Base-by-base conservation (phyloP, 176 grass and related monocot species). In the Tillandsia leiboldiana region DNA sequence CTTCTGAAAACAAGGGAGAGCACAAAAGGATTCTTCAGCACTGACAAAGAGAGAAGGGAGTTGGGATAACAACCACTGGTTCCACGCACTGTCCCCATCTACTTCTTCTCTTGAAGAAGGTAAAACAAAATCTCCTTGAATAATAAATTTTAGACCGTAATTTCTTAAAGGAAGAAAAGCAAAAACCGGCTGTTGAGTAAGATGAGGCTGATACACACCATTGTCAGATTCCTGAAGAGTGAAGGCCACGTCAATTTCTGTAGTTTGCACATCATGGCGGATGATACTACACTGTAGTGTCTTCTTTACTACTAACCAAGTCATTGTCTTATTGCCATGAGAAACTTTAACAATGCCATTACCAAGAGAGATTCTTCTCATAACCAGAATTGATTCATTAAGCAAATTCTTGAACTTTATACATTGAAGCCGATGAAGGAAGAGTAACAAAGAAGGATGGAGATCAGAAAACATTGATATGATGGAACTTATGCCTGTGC, bases 21-120 rank as follows among this genome's bases (percentile, higher is more conserved):
- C 77, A 81, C 83, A 92, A 81, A 97, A 92, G 28, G 86, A 85
- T 85, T 82, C 81, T 75, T 81, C 74, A 18, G 89, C 79, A 68
- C 74, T 76, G 24, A 97, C 66, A 75, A 97, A 92, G 61, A 97
- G 76, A 79, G 83, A 72, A 52, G 93, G 93, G 48, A 87, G 90
- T 80, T 97, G 89, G 12, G 93, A 92, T 53, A 97, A 48, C 65
- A 97, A 84, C 93, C 93, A 97, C 64, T 97, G 93, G 61, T 97
- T 97, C 93, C 93, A 97, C 66, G 89, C 84, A 81, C 82, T 97
- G 69, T 97, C 87, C n/a, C 86, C 81, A 83, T 97, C 93, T 50
- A 97, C 93, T 81, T 97, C 93, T 66, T 97, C 93, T 83, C 93
- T 92, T 22, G 93, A 97, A 85, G 93, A 89, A 74, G 93, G 89